Conservation (phyloP, 768 basidiomycete genomes). For the Epithele typhae region DNA sequence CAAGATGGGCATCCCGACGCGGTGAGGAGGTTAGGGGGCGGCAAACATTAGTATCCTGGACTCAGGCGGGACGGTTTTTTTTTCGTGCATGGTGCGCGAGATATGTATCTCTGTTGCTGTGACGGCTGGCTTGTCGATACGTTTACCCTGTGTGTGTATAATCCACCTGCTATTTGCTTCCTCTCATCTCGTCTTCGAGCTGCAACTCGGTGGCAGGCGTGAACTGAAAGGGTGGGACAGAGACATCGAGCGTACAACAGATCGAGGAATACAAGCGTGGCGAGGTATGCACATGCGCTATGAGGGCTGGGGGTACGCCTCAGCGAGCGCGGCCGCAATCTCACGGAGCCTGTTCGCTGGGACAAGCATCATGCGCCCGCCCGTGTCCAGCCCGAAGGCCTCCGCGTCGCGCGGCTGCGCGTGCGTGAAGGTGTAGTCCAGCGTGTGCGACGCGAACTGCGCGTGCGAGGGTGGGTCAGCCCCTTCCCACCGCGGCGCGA, state of each 20-base stretch:
- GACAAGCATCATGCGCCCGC: slow-evolving; percentile 63
- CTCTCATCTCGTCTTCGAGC: background rate
- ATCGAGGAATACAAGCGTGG: background rate
- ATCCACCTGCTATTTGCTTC: slow-evolving; percentile 13
- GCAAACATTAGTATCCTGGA: too few species aligned
- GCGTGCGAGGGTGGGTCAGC: too few species aligned
- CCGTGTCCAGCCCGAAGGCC: slow-evolving; percentile 67
- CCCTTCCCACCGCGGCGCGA: too few species aligned
- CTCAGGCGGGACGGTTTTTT: slow-evolving; percentile 1
- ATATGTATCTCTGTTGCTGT: slow-evolving; percentile 10
- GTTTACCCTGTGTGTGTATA: slow-evolving; percentile 14
- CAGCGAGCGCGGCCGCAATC: slow-evolving; percentile 31
- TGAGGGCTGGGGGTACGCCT: slow-evolving; percentile 22
- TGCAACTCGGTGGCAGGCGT: too few species aligned
- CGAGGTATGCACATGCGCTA: slow-evolving; percentile 8
- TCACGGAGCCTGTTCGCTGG: slow-evolving; percentile 37
- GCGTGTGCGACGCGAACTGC: slow-evolving; percentile 46
- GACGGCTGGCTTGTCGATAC: slow-evolving; percentile 13
- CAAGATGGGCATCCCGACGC: slow-evolving; percentile 71
- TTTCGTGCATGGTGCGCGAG: too few species aligned
- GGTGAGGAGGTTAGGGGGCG: slow-evolving; percentile 2
- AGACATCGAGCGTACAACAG: too few species aligned
- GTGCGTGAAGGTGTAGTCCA: slow-evolving; percentile 54
- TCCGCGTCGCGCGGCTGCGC: slow-evolving; percentile 54
- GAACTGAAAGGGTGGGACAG: too few species aligned